Conservation (phyloP, 495 filamentous ascomycete genomes). For the Jackrogersella minutella region DNA sequence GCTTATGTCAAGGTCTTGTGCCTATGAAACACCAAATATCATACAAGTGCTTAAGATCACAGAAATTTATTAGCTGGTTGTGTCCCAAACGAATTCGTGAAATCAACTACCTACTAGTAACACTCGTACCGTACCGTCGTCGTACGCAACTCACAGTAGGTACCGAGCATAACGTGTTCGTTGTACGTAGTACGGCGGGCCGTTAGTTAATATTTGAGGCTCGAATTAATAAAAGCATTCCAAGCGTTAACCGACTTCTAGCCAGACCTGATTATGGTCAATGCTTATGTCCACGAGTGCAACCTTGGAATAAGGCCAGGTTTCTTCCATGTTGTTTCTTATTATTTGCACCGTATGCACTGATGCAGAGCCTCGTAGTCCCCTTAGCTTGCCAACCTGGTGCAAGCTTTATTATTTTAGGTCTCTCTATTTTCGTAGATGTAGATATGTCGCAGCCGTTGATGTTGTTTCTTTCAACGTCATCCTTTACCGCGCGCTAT, state of each 20-base stretch:
- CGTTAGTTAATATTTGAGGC: slow-evolving; percentile 21
- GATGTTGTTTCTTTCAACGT: not conserved
- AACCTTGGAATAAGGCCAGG: too few relatives aligned
- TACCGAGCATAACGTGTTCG: not conserved
- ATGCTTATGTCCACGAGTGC: too few relatives aligned
- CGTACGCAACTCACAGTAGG: too few relatives aligned
- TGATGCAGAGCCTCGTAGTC: not conserved
- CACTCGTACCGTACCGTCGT: not conserved
- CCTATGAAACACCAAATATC: not conserved
- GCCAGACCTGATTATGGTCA: slow-evolving; percentile 19
- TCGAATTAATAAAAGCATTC: slow-evolving; percentile 25
- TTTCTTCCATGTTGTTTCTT: not conserved
- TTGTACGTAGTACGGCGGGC: slow-evolving; percentile 9
- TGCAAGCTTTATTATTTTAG: too few relatives aligned
- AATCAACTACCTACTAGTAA: not conserved
- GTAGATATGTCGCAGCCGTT: not conserved
- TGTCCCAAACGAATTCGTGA: too few relatives aligned
- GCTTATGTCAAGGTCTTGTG: not conserved
- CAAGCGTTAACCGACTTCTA: slow-evolving; percentile 16
- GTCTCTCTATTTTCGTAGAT: too few relatives aligned
- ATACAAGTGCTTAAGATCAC: not conserved
- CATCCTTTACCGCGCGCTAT: slow-evolving; percentile 28
- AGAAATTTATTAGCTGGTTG: not conserved
- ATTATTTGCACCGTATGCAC: slow-evolving; percentile 1
- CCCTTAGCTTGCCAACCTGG: slow-evolving; percentile 1